Conservation (phyloP, 345 rosid species). For the Litchi chinensis region DNA sequence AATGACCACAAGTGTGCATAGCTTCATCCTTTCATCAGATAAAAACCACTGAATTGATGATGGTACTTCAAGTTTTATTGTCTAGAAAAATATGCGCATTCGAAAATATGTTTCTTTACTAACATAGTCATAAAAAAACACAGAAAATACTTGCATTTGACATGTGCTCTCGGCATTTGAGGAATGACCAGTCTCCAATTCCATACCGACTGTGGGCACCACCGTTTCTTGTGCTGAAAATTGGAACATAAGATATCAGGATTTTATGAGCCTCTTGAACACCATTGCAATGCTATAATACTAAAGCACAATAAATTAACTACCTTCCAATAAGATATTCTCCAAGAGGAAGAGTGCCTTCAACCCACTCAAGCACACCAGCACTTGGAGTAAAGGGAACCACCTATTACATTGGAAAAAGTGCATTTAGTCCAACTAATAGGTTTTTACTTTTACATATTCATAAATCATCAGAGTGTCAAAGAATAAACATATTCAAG, state of each 20-base stretch:
- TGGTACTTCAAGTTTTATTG: not conserved
- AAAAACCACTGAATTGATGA: not conserved
- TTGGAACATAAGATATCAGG: slow-evolving; percentile 19
- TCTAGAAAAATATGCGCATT: not conserved
- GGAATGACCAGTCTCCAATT: slow-evolving; percentile 75
- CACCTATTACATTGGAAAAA: slow-evolving; percentile 56
- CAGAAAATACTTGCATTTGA: slow-evolving; percentile 55
- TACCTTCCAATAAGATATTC: slow-evolving; percentile 96
- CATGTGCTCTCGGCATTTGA: slow-evolving; percentile 84
- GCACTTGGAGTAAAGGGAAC: slow-evolving; percentile 98
- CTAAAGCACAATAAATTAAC: slow-evolving; percentile 22
- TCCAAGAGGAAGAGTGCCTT: slow-evolving; percentile 95
- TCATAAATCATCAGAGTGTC: not conserved
- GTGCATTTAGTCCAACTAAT: slow-evolving; percentile 10
- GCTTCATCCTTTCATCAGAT: not conserved
- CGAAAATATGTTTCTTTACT: not conserved
- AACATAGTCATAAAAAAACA: slow-evolving; percentile 13
- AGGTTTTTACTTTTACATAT: not conserved
- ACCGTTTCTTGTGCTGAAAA: slow-evolving; percentile 74
- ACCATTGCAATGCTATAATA: slow-evolving; percentile 14
- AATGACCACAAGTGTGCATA: not conserved
- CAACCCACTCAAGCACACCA: slow-evolving; percentile 98
- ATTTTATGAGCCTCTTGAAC: slow-evolving; percentile 14
- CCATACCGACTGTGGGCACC: slow-evolving; percentile 96
- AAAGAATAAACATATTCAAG: not conserved